Evolutionary conservation across 2,329 filamentous ascomycete species (phyloP), one percentile per base, ranked within the genome.

Genomic region (Talaromyces sp.): DNA sequence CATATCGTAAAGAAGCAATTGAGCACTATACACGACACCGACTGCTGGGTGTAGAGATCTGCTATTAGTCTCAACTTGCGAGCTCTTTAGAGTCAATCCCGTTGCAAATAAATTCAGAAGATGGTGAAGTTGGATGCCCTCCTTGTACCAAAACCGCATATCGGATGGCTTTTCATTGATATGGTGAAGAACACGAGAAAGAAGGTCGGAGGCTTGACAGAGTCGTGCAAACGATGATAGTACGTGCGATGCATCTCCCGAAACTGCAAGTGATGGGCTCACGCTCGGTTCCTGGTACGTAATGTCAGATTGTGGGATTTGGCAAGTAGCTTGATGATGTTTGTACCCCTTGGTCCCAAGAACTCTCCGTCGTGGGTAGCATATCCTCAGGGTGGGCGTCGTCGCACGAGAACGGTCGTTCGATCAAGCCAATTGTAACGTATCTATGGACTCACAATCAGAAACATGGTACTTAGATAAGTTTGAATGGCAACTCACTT

Each of bases 321-420:
- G 53, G 17, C 27, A 25, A 38, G 29, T 38, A 36, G 34, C 25
- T 38, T 38, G 29, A 15, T 22, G 53, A 15, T 58, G n/a, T 58
- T 58, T 22, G 19, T 58, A 58, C 53, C 31, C 53, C 53, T 31
- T 58, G 53, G n/a, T 58, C 53, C 31, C 53, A 58, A n/a, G 53
- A 19, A 22, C n/a, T 38, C n/a, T 58, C 53, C 5, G 29, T 38
- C 15, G 31, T 38, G n/a, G 53, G 53, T 34, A 58, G n/a, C 17
- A 58, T 29, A 36, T 58, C 53, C 11, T 58, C 53, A 34, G 34
- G 34, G n/a, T 31, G 53, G 7, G 53, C 29, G 34, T 38, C 53
- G n/a, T 34, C 53, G 22, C 29, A 36, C n/a, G 53, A 34, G 53
- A 58, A 58, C n/a, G 53, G 53, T 58, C 31, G 53, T 7, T 38